Percentiles rank a stretch among this genome's conserved stretches.
These are phyloP conservation scores for Nicotiana tabacum DNA, from an alignment of 257 asterid genomes.

Conservation along the genomic window DNA sequence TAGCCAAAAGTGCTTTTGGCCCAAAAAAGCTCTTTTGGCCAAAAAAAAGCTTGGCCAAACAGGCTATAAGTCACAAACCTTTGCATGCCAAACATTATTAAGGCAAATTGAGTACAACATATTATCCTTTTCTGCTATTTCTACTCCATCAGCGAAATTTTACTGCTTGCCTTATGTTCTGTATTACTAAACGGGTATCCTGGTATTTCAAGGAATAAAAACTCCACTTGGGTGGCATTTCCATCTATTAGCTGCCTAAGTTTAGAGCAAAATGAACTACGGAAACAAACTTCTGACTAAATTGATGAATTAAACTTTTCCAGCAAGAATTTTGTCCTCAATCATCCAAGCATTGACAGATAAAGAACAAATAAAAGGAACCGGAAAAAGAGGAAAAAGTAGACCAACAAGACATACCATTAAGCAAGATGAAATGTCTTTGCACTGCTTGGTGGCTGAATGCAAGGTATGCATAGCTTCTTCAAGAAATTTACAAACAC, in stretches of 20 bases:
- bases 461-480: conserved; percentile 39
- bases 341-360: neutral
- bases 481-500: conserved; percentile 43
- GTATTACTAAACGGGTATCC: neutral
- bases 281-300: neutral
- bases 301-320: neutral
- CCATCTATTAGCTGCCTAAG: neutral
- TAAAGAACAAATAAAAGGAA: neutral
- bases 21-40: too few relatives aligned
- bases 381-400: neutral
- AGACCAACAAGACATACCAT: conserved; percentile 28
- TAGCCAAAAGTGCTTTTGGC: too few relatives aligned
- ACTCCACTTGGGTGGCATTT: neutral
- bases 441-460: conserved; percentile 37
- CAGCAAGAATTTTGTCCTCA: neutral
- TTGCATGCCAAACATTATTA: neutral
- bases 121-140: neutral
- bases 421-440: conserved; percentile 40
- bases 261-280: neutral
- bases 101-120: neutral
- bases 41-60: too few relatives aligned
- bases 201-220: neutral
- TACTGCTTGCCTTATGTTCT: neutral
- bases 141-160: neutral
- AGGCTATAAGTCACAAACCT: neutral